Percentiles rank a stretch among this genome's conserved stretches.
phyloP scores from a whole-genome alignment of 2,329 filamentous ascomycete species.

The Beauveria medogensis region DNA sequence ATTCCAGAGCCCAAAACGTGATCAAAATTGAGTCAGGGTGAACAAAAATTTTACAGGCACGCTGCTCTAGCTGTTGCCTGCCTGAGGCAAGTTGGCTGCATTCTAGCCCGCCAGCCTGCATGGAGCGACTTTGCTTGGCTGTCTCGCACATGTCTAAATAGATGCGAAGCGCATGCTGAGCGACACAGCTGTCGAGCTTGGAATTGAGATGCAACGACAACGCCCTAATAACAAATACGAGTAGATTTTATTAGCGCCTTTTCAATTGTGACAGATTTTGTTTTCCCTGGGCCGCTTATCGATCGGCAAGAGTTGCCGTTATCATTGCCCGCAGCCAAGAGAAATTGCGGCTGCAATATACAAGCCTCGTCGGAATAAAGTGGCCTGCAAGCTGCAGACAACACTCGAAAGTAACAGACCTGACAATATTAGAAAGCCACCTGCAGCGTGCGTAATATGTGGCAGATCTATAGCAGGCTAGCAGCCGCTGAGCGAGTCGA shows the following conservation, averaged over 20 bases:
- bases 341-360: neutral
- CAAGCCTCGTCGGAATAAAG: neutral
- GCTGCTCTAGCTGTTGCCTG: neutral
- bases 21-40: no score
- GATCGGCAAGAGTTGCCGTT: neutral
- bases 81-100: neutral
- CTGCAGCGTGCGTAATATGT: conserved; percentile 4
- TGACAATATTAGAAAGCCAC: neutral
- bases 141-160: neutral
- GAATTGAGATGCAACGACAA: neutral
- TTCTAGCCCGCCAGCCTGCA: neutral
- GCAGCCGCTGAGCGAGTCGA: neutral
- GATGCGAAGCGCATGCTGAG: neutral
- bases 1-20: no score
- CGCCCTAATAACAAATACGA: no score
- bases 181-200: neutral
- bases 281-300: neutral
- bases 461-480: neutral
- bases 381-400: neutral
- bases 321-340: neutral
- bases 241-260: no score
- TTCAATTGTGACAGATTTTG: no score
- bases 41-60: no score
- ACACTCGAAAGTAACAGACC: neutral
- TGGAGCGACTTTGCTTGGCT: neutral